Evolutionary conservation across 1,284 basidiomycete species (phyloP).

Genomic region (Exobasidium cylindrosporum): DNA sequence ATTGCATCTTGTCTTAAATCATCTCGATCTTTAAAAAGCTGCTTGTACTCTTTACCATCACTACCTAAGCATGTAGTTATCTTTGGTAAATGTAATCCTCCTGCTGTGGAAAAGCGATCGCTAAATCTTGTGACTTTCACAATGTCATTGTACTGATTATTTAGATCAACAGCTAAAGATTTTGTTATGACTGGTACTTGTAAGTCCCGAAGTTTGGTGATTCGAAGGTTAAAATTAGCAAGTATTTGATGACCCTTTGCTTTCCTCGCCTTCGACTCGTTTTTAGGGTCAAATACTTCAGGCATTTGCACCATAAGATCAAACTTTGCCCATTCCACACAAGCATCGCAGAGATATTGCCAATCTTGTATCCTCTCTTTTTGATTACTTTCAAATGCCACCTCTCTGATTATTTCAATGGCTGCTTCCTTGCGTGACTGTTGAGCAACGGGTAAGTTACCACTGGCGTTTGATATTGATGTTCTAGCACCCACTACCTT

Average conservation of each 20-base stretch:
- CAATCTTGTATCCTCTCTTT: constrained; percentile 63
- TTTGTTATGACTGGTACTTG: constrained; percentile 71
- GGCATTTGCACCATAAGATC: constrained; percentile 58
- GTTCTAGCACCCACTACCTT: constrained; percentile 10
- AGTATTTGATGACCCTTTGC: background rate
- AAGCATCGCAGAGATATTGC: constrained; percentile 69
- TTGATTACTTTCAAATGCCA: constrained; percentile 59
- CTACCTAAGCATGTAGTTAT: constrained; percentile 70
- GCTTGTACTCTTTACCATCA: constrained; percentile 70
- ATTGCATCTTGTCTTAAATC: constrained; percentile 95
- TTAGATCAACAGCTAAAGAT: constrained; percentile 69
- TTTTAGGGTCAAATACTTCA: constrained; percentile 15
- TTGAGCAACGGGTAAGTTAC: constrained; percentile 15
- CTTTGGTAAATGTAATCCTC: constrained; percentile 81
- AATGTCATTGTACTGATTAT: constrained; percentile 57
- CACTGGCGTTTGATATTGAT: constrained; percentile 12
- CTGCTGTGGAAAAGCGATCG: constrained; percentile 65
- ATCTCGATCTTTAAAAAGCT: constrained; percentile 86
- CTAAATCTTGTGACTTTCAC: constrained; percentile 61
- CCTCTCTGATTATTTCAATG: constrained; percentile 65
- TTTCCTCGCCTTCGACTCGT: background rate
- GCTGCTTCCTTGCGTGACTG: constrained; percentile 66
- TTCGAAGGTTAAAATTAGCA: constrained; percentile 21
- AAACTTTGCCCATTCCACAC: constrained; percentile 75
- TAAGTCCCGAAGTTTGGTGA: constrained; percentile 25